Conservation (phyloP, 495 filamentous ascomycete genomes). For the Xylaria cubensis region DNA sequence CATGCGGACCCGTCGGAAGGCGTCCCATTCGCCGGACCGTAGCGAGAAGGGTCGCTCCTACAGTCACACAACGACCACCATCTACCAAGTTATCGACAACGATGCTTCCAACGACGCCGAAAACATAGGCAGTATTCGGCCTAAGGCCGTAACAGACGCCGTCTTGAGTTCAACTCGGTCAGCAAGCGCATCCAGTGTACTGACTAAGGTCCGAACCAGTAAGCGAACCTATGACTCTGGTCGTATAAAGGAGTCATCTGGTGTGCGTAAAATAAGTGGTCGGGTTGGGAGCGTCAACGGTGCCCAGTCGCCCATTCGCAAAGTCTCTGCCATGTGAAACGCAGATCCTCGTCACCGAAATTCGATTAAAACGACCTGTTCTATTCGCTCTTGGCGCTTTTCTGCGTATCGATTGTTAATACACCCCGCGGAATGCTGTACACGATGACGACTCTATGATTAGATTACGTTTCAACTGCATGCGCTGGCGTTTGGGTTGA, state of each 20-base stretch:
- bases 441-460: constrained; percentile 44
- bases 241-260: constrained; percentile 60
- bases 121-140: constrained; percentile 56
- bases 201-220: constrained; percentile 75
- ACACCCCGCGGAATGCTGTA: constrained; percentile 28
- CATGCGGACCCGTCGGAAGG: constrained; percentile 68
- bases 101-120: constrained; percentile 62
- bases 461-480: constrained; percentile 38
- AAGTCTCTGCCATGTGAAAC: constrained; percentile 49
- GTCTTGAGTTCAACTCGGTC: constrained; percentile 47
- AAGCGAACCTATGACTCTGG: constrained; percentile 64
- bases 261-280: constrained; percentile 91
- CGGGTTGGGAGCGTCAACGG: constrained; percentile 79
- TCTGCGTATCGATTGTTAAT: constrained; percentile 35
- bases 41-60: constrained; percentile 54
- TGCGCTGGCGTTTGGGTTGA: constrained; percentile 41
- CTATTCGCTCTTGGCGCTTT: constrained; percentile 27
- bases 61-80: constrained; percentile 65
- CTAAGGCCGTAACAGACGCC: constrained; percentile 67
- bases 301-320: constrained; percentile 39
- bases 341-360: constrained; percentile 2
- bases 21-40: constrained; percentile 48
- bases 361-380: constrained; percentile 23
- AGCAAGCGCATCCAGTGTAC: constrained; percentile 71
- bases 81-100: constrained; percentile 60